Percentiles rank a stretch among this genome's conserved stretches.
Conservation (phyloP, 768 basidiomycete genomes). For the Lepiota brunneoincarnata region DNA sequence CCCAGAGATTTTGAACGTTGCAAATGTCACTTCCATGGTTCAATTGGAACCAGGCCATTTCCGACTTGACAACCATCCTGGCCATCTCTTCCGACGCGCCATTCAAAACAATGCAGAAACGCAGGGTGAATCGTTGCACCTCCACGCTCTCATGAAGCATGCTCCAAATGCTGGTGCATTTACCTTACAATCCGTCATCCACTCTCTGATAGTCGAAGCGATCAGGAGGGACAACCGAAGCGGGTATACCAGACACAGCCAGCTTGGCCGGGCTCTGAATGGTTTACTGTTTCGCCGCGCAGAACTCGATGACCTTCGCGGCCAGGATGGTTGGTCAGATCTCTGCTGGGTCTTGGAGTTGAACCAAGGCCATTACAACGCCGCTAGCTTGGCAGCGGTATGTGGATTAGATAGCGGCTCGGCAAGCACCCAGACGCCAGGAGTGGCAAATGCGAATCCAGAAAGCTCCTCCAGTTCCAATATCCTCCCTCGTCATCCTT, state of each 20-base stretch:
- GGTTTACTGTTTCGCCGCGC: constrained; percentile 21
- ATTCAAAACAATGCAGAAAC: constrained; percentile 2
- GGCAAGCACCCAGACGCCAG: not conserved
- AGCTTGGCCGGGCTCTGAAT: constrained; percentile 20
- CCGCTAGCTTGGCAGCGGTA: constrained; percentile 19
- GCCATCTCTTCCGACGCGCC: constrained; percentile 4
- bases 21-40: constrained; percentile 14
- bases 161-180: constrained; percentile 14
- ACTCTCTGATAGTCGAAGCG: constrained; percentile 20
- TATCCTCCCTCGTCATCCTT: constrained; percentile 6
- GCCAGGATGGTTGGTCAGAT: constrained; percentile 21
- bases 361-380: constrained; percentile 25
- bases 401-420: constrained; percentile 15
- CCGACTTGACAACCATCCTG: not conserved
- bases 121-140: constrained; percentile 9
- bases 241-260: constrained; percentile 13
- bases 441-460: no score
- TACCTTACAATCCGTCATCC: constrained; percentile 16
- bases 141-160: constrained; percentile 20
- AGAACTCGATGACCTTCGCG: constrained; percentile 14
- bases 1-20: constrained; percentile 19
- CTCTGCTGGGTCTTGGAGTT: constrained; percentile 21
- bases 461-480: no score
- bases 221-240: constrained; percentile 19
- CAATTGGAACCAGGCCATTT: not conserved